Base-by-base conservation (phyloP, 139 green algal genomes). In the Chlamydomonas schloesseri region DNA sequence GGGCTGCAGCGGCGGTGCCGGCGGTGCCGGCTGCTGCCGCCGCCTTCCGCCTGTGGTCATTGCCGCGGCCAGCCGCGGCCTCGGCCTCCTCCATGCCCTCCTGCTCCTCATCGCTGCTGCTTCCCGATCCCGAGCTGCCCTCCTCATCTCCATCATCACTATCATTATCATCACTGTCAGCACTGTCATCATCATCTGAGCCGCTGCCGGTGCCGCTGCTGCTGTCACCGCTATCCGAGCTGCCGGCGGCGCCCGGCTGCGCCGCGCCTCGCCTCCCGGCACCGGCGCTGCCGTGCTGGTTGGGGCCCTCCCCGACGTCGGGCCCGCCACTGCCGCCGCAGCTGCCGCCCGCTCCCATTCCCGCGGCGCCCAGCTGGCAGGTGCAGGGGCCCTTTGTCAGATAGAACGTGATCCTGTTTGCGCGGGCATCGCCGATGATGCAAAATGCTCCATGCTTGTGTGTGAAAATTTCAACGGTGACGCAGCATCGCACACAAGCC, bases 351-450 rank as follows among this genome's bases (percentile, higher is more conserved):
- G 6, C 55, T 21, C 18, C 55, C 6, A 11, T 2, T 21, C 55
- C 55, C 50, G 11, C 11, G 11, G 50, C 50, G 55, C 55, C 60
- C 60, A 15, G 60, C 60, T n/a, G 17, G 78, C 78, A 84, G 64
- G 78, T 42, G 64, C 78, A 84, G n/a, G 78, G 42, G 11, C 78
- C 78, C 18, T n/a, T 31, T 0, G 78, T 75, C 8, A 84, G 64
- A 46, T 74, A 84, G 42, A 84, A 84, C 29, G 29, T 65, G 46
- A 84, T 23, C 2, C 24, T 50, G 42, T 8, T n/a, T n/a, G n/a
- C n/a, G n/a, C n/a, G n/a, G n/a, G n/a, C n/a, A n/a, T n/a, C n/a
- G n/a, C n/a, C n/a, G n/a, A n/a, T n/a, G n/a, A n/a, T n/a, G n/a
- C n/a, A n/a, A n/a, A n/a, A n/a, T n/a, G n/a, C n/a, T n/a, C n/a